Percentiles rank a stretch among this genome's conserved stretches.
Evolutionary conservation across 1,284 basidiomycete genomes (phyloP).

Genomic region (Trametes versicolor): DNA sequence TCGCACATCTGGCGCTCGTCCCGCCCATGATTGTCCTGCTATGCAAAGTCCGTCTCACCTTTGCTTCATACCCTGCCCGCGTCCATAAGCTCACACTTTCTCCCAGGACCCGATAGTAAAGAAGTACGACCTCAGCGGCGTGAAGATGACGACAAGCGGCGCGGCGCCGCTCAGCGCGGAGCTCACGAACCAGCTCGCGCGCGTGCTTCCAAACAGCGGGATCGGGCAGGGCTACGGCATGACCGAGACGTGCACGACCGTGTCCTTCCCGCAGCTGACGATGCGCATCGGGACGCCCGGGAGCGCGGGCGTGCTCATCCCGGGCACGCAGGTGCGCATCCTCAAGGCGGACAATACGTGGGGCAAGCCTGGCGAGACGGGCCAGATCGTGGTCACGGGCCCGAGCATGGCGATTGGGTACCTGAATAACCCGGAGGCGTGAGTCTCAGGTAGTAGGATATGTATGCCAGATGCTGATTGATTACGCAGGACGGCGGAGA

Average conservation of each 20-base stretch:
- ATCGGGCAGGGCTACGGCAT: slow-evolving; percentile 71
- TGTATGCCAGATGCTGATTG: not conserved
- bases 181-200: slow-evolving; percentile 62
- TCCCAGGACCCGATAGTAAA: slow-evolving; percentile 70
- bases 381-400: slow-evolving; percentile 53
- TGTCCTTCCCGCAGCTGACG: slow-evolving; percentile 44
- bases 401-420: slow-evolving; percentile 55
- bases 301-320: slow-evolving; percentile 51
- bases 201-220: slow-evolving; percentile 63
- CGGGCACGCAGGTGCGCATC: slow-evolving; percentile 50
- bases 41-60: slow-evolving; percentile 57
- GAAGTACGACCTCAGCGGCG: slow-evolving; percentile 68
- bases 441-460: slow-evolving; percentile 23
- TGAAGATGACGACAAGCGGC: slow-evolving; percentile 70
- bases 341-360: slow-evolving; percentile 52
- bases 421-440: slow-evolving; percentile 52
- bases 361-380: slow-evolving; percentile 50
- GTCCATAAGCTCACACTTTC: slow-evolving; percentile 38
- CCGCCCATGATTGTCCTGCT: slow-evolving; percentile 66
- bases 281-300: slow-evolving; percentile 45
- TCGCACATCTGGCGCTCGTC: slow-evolving; percentile 72
- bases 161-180: slow-evolving; percentile 81
- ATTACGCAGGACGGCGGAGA: slow-evolving; percentile 50
- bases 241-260: slow-evolving; percentile 61
- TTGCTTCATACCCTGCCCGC: too few relatives aligned